phyloP scores from a whole-genome alignment of 176 grass and related monocot species.

The Guadua angustifolia region DNA sequence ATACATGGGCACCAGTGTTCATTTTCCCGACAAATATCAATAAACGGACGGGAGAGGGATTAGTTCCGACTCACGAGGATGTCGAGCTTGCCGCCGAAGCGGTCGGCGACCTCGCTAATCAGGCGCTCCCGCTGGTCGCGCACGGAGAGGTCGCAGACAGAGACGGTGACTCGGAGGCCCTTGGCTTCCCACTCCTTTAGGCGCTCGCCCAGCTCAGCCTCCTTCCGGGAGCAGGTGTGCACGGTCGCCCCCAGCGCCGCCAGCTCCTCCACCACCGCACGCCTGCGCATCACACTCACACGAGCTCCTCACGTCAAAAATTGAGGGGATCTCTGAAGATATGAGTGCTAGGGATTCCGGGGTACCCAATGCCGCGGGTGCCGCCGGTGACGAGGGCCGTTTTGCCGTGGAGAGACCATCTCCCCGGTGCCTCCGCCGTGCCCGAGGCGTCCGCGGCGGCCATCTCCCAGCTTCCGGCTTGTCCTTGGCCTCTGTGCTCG shows the following conservation, averaged over 20 bases:
- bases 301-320: neutral
- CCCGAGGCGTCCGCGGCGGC: constrained; percentile 14
- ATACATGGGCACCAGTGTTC: neutral
- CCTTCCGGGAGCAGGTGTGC: constrained; percentile 65
- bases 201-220: constrained; percentile 53
- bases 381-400: constrained; percentile 78
- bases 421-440: constrained; percentile 18
- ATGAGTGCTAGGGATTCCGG: neutral
- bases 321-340: neutral
- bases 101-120: constrained; percentile 35
- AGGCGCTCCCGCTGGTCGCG: constrained; percentile 57
- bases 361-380: constrained; percentile 76
- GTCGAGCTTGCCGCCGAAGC: constrained; percentile 64
- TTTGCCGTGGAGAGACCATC: constrained; percentile 69
- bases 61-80: constrained; percentile 52
- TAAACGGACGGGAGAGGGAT: neutral
- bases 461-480: constrained; percentile 28
- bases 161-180: constrained; percentile 53
- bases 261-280: constrained; percentile 69
- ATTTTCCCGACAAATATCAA: neutral
- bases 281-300: constrained; percentile 28
- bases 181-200: constrained; percentile 52
- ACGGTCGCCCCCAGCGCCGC: constrained; percentile 59
- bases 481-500: neutral
- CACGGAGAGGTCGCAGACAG: constrained; percentile 65